These are phyloP conservation scores for Alloteropsis semialata DNA, from an alignment of 176 grass and related monocot species.

Conservation along the genomic window DNA sequence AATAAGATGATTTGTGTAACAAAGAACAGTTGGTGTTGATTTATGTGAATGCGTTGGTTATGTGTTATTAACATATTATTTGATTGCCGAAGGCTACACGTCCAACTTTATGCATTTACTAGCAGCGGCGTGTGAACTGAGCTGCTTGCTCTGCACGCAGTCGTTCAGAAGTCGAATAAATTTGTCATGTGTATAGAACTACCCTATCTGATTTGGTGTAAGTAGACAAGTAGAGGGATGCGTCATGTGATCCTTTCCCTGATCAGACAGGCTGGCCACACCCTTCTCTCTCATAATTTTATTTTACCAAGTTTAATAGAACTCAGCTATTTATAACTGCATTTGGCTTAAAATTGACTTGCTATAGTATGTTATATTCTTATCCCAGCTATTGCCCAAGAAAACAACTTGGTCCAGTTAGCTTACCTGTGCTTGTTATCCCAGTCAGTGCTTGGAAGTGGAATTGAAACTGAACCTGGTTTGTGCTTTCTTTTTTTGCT, in stretches of 20 bases:
- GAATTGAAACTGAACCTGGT: neutral
- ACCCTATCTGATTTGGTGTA: neutral
- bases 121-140: neutral
- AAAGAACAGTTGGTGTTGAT: neutral
- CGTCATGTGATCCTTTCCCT: neutral
- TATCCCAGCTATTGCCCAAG: neutral
- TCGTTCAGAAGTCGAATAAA: neutral
- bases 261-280: neutral
- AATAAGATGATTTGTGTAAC: neutral
- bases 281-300: neutral
- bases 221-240: neutral
- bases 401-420: neutral
- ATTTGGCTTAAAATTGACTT: neutral
- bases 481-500: neutral
- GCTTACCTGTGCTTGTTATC: neutral
- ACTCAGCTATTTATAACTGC: neutral
- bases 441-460: neutral
- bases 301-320: neutral
- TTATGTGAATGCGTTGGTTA: neutral
- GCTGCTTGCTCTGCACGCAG: neutral
- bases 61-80: neutral
- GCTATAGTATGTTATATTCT: neutral
- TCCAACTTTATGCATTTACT: neutral
- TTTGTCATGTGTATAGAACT: neutral
- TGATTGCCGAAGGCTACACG: neutral